A percentile compares a stretch with the other conserved stretches of the same genome.
Evolutionary conservation across 2,329 filamentous ascomycete genomes (phyloP).

Genomic region (Aspergillus jensenii): DNA sequence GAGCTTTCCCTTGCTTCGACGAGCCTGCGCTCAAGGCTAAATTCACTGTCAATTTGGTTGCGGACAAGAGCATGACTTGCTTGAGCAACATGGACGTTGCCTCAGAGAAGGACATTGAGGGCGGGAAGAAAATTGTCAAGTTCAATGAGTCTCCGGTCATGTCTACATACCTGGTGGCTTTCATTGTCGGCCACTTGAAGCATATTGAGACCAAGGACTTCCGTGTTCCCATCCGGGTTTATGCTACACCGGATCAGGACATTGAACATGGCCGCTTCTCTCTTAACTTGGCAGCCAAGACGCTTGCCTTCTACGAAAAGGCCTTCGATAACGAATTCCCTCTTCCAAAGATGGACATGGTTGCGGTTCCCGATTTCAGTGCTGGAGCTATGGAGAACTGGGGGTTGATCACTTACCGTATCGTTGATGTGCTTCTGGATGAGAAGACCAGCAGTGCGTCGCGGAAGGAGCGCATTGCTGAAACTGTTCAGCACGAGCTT

Average conservation of each 20-base stretch:
- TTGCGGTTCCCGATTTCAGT: constrained; percentile 93
- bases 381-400: constrained; percentile 98
- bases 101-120: constrained; percentile 71
- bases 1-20: constrained; percentile 95
- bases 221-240: constrained; percentile 90
- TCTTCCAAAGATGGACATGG: constrained; percentile 93
- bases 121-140: constrained; percentile 76
- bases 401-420: constrained; percentile 92
- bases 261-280: constrained; percentile 92
- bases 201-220: constrained; percentile 91
- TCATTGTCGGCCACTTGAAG: constrained; percentile 91
- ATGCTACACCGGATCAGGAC: constrained; percentile 83
- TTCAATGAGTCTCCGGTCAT: constrained; percentile 92
- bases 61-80: constrained; percentile 87
- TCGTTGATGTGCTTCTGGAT: constrained; percentile 86
- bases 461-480: constrained; percentile 88
- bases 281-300: constrained; percentile 82
- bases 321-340: constrained; percentile 86
- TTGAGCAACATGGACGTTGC: constrained; percentile 96
- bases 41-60: constrained; percentile 87
- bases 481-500: constrained; percentile 94
- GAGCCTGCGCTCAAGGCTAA: constrained; percentile 91
- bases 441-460: constrained; percentile 87
- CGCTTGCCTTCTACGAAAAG: constrained; percentile 92
- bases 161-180: constrained; percentile 94